phyloP scores from a whole-genome alignment of 2,329 filamentous ascomycete species.

The Eurotiales sp. region DNA sequence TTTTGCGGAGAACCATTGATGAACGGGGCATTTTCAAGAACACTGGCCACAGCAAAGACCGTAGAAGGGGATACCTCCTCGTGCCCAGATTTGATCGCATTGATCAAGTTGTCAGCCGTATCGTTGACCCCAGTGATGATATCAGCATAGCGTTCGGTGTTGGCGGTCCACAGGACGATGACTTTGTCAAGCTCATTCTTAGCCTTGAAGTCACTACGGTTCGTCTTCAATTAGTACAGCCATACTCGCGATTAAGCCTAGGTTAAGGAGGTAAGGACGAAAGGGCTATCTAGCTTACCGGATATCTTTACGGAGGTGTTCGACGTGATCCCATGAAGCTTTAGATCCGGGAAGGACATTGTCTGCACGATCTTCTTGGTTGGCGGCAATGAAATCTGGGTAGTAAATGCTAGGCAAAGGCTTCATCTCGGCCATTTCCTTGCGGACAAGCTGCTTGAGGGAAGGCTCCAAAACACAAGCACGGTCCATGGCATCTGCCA shows the following conservation, averaged over 20 bases:
- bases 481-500: constrained; percentile 91
- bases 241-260: constrained; percentile 1
- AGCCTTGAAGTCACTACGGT: constrained; percentile 75
- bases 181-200: constrained; percentile 85
- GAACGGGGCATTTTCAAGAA: constrained; percentile 85
- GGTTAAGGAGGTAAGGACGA: neutral
- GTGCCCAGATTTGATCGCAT: constrained; percentile 81
- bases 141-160: constrained; percentile 95
- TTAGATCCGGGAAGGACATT: constrained; percentile 81
- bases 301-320: constrained; percentile 90
- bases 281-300: constrained; percentile 60
- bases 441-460: constrained; percentile 81
- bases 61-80: constrained; percentile 92
- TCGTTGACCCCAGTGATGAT: constrained; percentile 87
- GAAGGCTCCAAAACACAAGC: constrained; percentile 93
- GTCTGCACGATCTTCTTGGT: constrained; percentile 94
- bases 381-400: constrained; percentile 97
- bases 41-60: constrained; percentile 90
- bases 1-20: constrained; percentile 99
- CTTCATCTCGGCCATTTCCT: constrained; percentile 86
- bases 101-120: constrained; percentile 88
- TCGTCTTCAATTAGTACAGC: neutral
- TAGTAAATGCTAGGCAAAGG: constrained; percentile 97
- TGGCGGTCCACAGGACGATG: constrained; percentile 97
- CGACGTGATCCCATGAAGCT: constrained; percentile 81